Conservation (phyloP, 257 asterid species). For the Rehmannia glutinosa region DNA sequence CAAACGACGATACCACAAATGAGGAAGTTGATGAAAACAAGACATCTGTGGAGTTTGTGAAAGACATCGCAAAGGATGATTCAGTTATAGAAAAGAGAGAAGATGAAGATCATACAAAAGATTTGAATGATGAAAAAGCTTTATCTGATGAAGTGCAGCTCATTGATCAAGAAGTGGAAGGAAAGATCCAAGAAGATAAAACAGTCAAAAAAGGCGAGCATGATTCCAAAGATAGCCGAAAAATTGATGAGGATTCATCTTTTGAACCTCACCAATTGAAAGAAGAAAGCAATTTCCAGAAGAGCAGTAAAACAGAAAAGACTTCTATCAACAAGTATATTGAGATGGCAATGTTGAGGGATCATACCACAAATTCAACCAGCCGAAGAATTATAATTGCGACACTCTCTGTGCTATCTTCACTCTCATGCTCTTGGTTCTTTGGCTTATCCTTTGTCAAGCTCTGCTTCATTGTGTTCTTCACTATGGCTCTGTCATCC, state of each 20-base stretch:
- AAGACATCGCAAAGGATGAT: not conserved
- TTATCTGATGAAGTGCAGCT: constrained; percentile 25
- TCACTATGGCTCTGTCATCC: constrained; percentile 36
- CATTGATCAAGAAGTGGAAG: constrained; percentile 28
- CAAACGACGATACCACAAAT: not conserved
- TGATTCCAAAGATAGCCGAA: not conserved
- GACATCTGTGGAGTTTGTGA: not conserved
- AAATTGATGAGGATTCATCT: not conserved
- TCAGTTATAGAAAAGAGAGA: not conserved
- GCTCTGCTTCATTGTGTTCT: constrained; percentile 32
- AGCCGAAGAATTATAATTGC: constrained; percentile 23
- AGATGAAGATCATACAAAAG: constrained; percentile 8
- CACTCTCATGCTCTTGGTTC: constrained; percentile 44
- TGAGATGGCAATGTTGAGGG: constrained; percentile 23
- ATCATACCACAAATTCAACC: constrained; percentile 3
- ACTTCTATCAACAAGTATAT: constrained; percentile 7
- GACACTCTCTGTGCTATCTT: constrained; percentile 20
- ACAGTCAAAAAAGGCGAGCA: not conserved
- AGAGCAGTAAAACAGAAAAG: constrained; percentile 2
- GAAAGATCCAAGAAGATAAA: constrained; percentile 30
- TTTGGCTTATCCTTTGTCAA: constrained; percentile 33
- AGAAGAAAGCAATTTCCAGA: not conserved
- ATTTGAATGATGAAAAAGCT: constrained; percentile 15
- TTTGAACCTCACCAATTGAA: not conserved
- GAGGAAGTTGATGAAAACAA: constrained; percentile 16